Evolutionary conservation across 345 rosid genomes (phyloP).

Genomic region (Theobroma cacao): DNA sequence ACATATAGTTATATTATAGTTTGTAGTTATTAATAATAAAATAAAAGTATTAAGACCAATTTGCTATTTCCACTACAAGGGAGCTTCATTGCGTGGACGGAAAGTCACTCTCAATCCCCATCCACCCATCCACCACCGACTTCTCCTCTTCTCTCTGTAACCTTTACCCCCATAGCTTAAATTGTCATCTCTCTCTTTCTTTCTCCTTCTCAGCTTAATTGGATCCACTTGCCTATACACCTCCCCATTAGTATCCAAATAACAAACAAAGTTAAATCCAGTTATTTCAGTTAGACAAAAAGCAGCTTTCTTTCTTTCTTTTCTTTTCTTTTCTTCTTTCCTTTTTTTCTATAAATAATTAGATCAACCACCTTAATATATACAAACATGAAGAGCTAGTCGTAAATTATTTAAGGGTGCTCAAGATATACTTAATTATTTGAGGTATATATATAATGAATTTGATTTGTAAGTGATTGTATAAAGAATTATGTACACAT

Average conservation of each 20-base stretch:
- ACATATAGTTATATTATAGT: no score
- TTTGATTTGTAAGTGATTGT: no score
- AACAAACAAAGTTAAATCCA: not conserved
- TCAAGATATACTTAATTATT: not conserved
- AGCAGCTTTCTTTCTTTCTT: not conserved
- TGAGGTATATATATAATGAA: no score
- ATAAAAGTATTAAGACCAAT: not conserved
- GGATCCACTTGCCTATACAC: not conserved
- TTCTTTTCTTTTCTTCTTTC: not conserved
- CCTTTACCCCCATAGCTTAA: not conserved
- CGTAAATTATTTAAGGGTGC: not conserved
- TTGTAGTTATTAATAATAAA: no score
- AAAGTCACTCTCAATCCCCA: constrained; percentile 21
- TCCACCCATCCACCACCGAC: constrained; percentile 25
- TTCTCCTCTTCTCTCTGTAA: not conserved
- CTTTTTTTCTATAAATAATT: not conserved
- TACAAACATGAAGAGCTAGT: not conserved
- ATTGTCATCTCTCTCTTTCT: not conserved
- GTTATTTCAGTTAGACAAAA: constrained; percentile 14
- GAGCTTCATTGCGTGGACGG: constrained; percentile 37
- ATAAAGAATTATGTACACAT: no score
- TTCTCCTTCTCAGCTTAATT: not conserved
- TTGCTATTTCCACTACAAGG: constrained; percentile 12
- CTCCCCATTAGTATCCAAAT: not conserved
- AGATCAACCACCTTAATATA: not conserved